Percentiles rank a stretch among this genome's conserved stretches.
These are phyloP conservation scores for Penicillium sp. DNA, from an alignment of 2,329 filamentous ascomycete genomes.

Conservation along the genomic window DNA sequence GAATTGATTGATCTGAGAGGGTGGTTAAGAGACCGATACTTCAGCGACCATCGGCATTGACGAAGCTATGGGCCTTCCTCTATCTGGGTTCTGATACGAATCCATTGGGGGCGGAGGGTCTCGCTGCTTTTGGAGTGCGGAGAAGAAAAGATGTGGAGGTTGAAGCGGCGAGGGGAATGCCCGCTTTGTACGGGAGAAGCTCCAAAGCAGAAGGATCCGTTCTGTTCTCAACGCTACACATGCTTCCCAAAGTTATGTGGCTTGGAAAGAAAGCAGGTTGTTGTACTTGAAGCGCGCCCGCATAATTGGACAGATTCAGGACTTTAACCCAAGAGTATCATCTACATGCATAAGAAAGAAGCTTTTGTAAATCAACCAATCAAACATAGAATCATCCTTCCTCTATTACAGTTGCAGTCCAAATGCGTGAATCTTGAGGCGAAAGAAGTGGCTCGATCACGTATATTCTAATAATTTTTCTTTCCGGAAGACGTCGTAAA, in stretches of 20 bases:
- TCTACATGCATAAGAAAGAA: not conserved
- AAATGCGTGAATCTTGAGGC: too few relatives aligned
- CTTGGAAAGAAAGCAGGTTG: not conserved
- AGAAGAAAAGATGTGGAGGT: conserved; percentile 24
- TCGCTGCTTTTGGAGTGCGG: conserved; percentile 37
- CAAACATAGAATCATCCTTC: not conserved
- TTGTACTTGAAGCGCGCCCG: not conserved
- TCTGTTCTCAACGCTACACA: not conserved
- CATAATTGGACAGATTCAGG: too few relatives aligned
- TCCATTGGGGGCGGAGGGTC: conserved; percentile 35
- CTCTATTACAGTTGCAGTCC: not conserved
- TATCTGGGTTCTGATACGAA: conserved; percentile 9
- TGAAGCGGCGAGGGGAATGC: conserved; percentile 32
- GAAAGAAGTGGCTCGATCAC: too few relatives aligned
- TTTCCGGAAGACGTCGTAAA: too few relatives aligned
- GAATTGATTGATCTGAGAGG: conserved; percentile 28
- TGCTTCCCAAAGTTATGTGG: not conserved
- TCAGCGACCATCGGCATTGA: conserved; percentile 30
- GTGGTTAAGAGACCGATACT: conserved; percentile 20
- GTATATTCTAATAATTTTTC: too few relatives aligned
- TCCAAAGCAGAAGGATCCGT: not conserved
- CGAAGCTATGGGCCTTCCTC: conserved; percentile 8
- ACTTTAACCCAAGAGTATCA: too few relatives aligned
- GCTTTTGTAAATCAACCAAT: not conserved
- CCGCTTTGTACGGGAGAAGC: not conserved